Evolutionary conservation across 192 early-diverging fungal genomes (phyloP).

Genomic region (Dissophora globulifera): DNA sequence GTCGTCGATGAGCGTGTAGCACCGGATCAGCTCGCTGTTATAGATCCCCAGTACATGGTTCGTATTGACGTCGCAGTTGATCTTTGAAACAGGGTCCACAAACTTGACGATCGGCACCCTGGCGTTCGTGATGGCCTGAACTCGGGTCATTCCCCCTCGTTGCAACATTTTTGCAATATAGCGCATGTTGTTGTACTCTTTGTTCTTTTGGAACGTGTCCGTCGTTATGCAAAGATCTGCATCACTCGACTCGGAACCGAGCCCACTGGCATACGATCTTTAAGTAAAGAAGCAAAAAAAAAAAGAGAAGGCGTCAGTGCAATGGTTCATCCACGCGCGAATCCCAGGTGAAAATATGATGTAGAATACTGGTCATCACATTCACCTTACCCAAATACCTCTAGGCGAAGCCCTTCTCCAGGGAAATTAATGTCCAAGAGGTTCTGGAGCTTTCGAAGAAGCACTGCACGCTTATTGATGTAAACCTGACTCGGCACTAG

Average conservation of each 20-base stretch:
- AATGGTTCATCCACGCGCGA: too few species aligned
- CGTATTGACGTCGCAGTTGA: slow-evolving; percentile 53
- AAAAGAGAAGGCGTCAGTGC: too few species aligned
- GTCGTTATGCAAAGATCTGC: slow-evolving; percentile 44
- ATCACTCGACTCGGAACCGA: slow-evolving; percentile 43
- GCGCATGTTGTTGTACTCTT: slow-evolving; percentile 26
- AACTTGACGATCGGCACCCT: slow-evolving; percentile 57
- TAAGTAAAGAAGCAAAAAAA: background rate
- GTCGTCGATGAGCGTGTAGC: slow-evolving; percentile 50
- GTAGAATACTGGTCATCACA: background rate
- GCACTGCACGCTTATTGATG: slow-evolving; percentile 2
- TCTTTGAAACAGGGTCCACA: slow-evolving; percentile 29
- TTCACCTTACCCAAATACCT: slow-evolving; percentile 39
- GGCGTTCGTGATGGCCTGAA: slow-evolving; percentile 33
- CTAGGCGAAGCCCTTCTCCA: background rate
- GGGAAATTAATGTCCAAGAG: slow-evolving; percentile 22
- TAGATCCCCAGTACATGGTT: slow-evolving; percentile 51
- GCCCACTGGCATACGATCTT: slow-evolving; percentile 41
- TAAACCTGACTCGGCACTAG: slow-evolving; percentile 12
- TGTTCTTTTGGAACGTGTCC: slow-evolving; percentile 4
- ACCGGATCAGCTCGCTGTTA: slow-evolving; percentile 51
- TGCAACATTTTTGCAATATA: slow-evolving; percentile 21
- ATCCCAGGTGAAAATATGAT: too few species aligned
- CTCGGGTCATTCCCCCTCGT: slow-evolving; percentile 40
- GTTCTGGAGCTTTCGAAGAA: slow-evolving; percentile 19